Base-by-base conservation (phyloP, 139 green algal species). In the Chlamydomonas eustigma region DNA sequence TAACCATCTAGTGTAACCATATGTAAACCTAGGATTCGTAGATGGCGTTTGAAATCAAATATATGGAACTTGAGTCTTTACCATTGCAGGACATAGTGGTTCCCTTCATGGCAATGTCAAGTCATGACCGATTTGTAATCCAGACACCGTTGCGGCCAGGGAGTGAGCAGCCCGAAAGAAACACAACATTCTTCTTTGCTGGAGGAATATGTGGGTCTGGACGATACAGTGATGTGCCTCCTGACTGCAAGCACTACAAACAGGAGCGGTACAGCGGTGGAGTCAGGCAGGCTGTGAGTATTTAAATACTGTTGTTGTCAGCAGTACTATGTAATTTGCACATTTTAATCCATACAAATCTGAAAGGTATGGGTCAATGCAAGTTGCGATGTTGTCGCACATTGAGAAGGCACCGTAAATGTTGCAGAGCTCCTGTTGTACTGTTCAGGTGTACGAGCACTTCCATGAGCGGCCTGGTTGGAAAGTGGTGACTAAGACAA, bases 21-120 rank as follows among this genome's bases (percentile, higher is more conserved):
- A n/a, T n/a, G n/a, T n/a, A n/a, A n/a, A n/a, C n/a, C n/a, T n/a
- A n/a, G n/a, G n/a, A n/a, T n/a, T n/a, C n/a, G n/a, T n/a, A n/a
- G n/a, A n/a, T n/a, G n/a, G n/a, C n/a, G n/a, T n/a, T n/a, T n/a
- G n/a, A n/a, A n/a, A n/a, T n/a, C n/a, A n/a, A n/a, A n/a, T n/a
- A n/a, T n/a, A n/a, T n/a, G n/a, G n/a, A n/a, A n/a, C n/a, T n/a
- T n/a, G n/a, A n/a, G n/a, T n/a, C n/a, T n/a, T n/a, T n/a, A n/a
- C n/a, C n/a, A n/a, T 28, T 74, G 18, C 44, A 86, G 81, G 81
- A 86, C 69, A 86, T 86, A 18, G 81, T 83, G 6, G 77, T 86
- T 0, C 81, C 81, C 39, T 83, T 86, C 74, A 86, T 86, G 81
- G 81, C 81, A 50, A 86, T 86, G 81, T 86, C 76, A 44, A 81